Percentiles rank a stretch among this genome's conserved stretches.
Evolutionary conservation across 345 rosid genomes (phyloP).

Genomic region (Eucalyptus regnans): DNA sequence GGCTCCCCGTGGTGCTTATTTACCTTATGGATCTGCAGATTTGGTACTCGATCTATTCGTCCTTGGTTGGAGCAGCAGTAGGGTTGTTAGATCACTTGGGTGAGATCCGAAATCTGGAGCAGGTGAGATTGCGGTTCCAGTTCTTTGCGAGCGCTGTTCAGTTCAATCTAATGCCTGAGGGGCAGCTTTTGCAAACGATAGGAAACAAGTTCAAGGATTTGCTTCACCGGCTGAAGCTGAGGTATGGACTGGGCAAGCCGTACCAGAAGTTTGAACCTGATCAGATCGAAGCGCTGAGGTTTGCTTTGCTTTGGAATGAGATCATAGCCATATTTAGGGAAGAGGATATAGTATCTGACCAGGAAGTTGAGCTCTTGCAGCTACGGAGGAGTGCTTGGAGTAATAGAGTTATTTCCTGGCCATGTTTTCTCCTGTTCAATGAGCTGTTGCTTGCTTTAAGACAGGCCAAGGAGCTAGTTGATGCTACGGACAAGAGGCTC

Average conservation of each 20-base stretch:
- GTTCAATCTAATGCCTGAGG: conserved; percentile 86
- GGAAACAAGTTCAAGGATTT: conserved; percentile 71
- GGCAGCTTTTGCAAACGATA: conserved; percentile 59
- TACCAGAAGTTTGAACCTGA: conserved; percentile 83
- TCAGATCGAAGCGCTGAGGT: conserved; percentile 74
- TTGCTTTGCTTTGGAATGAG: conserved; percentile 92
- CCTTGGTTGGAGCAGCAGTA: conserved; percentile 70
- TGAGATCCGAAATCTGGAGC: conserved; percentile 77
- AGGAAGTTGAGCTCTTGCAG: conserved; percentile 81
- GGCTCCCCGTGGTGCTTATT: conserved; percentile 73
- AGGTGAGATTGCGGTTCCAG: conserved; percentile 76
- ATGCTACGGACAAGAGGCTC: conserved; percentile 88
- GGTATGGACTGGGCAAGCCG: conserved; percentile 87
- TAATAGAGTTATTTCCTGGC: conserved; percentile 82
- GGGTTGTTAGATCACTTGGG: conserved; percentile 85
- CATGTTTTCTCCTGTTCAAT: conserved; percentile 80
- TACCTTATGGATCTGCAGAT: conserved; percentile 92
- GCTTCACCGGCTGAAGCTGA: conserved; percentile 63
- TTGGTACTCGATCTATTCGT: conserved; percentile 65
- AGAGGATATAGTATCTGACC: conserved; percentile 83
- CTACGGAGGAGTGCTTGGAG: conserved; percentile 73
- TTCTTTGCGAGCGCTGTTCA: conserved; percentile 94
- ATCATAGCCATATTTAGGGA: conserved; percentile 72
- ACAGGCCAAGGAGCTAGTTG: conserved; percentile 79
- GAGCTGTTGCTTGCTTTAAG: conserved; percentile 83